Base-by-base conservation (phyloP, 73 alveolate genomes). In the Paramecium caudatum region DNA sequence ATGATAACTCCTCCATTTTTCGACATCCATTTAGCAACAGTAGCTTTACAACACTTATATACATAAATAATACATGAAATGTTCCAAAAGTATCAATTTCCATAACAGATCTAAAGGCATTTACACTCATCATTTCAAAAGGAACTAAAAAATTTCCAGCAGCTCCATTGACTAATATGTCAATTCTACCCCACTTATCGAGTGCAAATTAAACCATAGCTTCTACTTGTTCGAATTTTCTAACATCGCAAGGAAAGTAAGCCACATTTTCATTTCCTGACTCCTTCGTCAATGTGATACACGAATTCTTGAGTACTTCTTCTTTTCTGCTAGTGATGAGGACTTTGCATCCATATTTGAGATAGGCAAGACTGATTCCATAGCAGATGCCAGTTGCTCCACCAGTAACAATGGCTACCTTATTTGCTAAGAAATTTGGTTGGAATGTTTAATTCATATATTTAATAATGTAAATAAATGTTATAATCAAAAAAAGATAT, bases 141-240 rank as follows among this genome's bases (percentile, higher is more conserved):
- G 97, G 95, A 13, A 94, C 96, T 23, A 96, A 80, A 94, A 96
- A 96, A 86, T 96, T 96, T 45, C 99, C 99, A 33, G 99, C 99
- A 36, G 99, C 99, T 10, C 98, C 97, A 82, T 96, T 96, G 30
- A 96, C 95, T 3, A 96, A 92, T 15, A 96, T 74, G 61, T 96
- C 99, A 32, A 96, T 92, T 81, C 91, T 47, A 27, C 97, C 97
- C 49, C 70, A 91, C 32, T 69, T 82, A 23, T 93, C 92, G 34
- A 95, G 50, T 25, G 92, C 91, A 15, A 16, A 62, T 25, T 82
- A 88, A 4, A 91, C 97, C 36, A 83, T 95, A 25, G 90, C 78
- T 69, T 93, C 91, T 23, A 96, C 92, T 30, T 93, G 90, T 41
- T 92, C 99, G 4, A 47, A 34, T 62, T 94, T 90, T 68, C 99